These are phyloP conservation scores for Phaeosphaeriaceae sp. DNA, from an alignment of 2,329 filamentous ascomycete species.

Conservation along the genomic window DNA sequence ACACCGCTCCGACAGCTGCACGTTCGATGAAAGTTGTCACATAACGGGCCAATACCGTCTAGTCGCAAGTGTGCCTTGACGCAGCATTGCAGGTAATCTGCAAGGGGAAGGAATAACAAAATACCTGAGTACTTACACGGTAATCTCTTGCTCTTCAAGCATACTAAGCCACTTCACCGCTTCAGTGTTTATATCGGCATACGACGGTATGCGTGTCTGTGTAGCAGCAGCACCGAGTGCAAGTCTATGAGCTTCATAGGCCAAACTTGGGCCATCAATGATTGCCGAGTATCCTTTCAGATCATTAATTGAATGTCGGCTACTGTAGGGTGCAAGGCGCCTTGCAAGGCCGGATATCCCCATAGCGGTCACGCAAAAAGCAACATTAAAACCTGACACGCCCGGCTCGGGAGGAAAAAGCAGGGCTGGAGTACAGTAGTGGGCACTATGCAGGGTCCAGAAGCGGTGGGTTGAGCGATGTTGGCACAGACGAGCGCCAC, in stretches of 20 bases:
- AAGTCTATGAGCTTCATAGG: slow-evolving; percentile 71
- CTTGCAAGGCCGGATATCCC: slow-evolving; percentile 44
- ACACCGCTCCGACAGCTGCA: neutral
- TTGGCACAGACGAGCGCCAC: neutral
- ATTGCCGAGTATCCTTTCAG: slow-evolving; percentile 45
- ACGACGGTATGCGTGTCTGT: slow-evolving; percentile 49
- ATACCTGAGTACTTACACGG: slow-evolving; percentile 65
- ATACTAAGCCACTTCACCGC: slow-evolving; percentile 66
- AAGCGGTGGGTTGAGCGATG: slow-evolving; percentile 1
- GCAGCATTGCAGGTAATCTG: neutral
- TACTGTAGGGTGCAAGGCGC: slow-evolving; percentile 41
- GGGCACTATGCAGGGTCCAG: slow-evolving; percentile 7
- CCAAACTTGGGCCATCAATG: slow-evolving; percentile 82
- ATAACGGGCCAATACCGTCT: neutral
- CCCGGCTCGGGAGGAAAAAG: neutral
- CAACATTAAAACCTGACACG: neutral
- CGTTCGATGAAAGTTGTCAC: neutral
- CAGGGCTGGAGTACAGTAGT: neutral
- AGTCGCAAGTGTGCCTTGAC: neutral
- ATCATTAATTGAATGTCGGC: slow-evolving; percentile 26
- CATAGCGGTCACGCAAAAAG: slow-evolving; percentile 31
- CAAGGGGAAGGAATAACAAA: neutral
- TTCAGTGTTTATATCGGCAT: slow-evolving; percentile 67
- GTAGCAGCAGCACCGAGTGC: slow-evolving; percentile 51
- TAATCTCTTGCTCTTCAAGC: slow-evolving; percentile 63